Base-by-base conservation (phyloP, 176 grass and related monocot genomes). In the Juncus inflexus region DNA sequence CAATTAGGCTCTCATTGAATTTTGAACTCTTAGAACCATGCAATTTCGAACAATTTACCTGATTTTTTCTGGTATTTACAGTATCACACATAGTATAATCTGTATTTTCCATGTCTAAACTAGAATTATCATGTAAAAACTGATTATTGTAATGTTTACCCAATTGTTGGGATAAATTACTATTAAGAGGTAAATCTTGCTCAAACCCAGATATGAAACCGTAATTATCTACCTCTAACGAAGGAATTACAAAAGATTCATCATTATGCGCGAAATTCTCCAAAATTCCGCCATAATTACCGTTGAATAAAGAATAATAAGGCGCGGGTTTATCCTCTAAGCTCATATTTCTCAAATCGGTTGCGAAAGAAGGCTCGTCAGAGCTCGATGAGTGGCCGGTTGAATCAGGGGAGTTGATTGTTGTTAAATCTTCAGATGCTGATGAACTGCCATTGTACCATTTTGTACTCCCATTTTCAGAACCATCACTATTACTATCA, bases 1-100 rank as follows among this genome's bases (percentile, higher is more conserved):
- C 69, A 51, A 61, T 69, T 10, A 90, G 66, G 69, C 73, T 76
- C 67, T 84, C 85, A 35, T 71, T 71, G 38, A 45, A 15, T 13
- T 42, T 71, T 55, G 54, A 42, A 6, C 15, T 71, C 12, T 19
- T 71, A 45, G 57, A 57, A 58, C 38, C 0, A 1, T 12, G 50
- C 59, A 74, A 52, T 65, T 89, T 86, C 16, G 56, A 11, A 40
- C 59, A 64, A 49, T 64, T 50, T 58, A 55, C 67, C 3, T 7
- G 59, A 52, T 55, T 72, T 58, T 73, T 83, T 39, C 50, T 9
- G 5, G 58, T 35, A 10, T 78, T 74, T 11, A 80, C 82, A 69
- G 50, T 77, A 15, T 55, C 10, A 15, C 7, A 13, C n/a, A 6
- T 5, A 16, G 14, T 50, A 57, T 0, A 35, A n/a, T 42, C 65